Evolutionary conservation across 2,329 filamentous ascomycete species (phyloP).

Genomic region (Bipolaris zeicola): DNA sequence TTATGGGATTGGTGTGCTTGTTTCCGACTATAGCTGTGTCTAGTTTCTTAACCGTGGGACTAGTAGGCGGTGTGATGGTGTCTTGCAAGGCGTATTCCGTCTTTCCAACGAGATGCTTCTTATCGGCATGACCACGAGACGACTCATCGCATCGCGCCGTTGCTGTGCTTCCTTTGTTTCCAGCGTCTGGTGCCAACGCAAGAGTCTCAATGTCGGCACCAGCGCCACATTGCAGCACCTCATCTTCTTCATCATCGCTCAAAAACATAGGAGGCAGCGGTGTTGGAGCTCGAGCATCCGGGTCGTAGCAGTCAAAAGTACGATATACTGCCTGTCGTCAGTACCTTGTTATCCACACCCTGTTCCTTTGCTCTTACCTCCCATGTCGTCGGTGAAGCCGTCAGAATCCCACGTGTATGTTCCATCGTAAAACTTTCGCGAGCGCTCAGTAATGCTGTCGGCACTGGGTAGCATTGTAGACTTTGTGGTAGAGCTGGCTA

Average conservation of each 20-base stretch:
- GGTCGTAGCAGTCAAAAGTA: slow-evolving; percentile 25
- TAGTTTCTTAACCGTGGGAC: background rate
- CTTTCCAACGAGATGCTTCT: slow-evolving; percentile 10
- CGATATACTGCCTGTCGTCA: slow-evolving; percentile 17
- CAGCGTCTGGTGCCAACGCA: background rate
- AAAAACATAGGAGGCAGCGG: slow-evolving; percentile 24
- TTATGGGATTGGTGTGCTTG: background rate
- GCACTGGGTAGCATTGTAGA: background rate
- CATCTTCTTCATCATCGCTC: slow-evolving; percentile 10
- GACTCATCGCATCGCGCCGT: slow-evolving; percentile 9
- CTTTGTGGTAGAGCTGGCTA: background rate
- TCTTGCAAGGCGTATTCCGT: slow-evolving; percentile 8
- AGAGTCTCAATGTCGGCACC: background rate
- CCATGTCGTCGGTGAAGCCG: slow-evolving; percentile 36
- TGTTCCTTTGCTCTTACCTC: slow-evolving; percentile 17
- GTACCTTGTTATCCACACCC: background rate
- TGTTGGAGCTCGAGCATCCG: slow-evolving; percentile 26
- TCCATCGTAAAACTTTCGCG: slow-evolving; percentile 39
- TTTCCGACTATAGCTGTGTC: background rate
- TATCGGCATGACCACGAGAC: slow-evolving; percentile 3
- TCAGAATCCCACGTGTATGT: slow-evolving; percentile 30
- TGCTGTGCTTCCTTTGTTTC: background rate
- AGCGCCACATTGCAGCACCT: background rate
- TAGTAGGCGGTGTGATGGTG: background rate
- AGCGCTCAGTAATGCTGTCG: slow-evolving; percentile 26